Evolutionary conservation across 768 basidiomycete species (phyloP).

Genomic region (Lactarius sp.): DNA sequence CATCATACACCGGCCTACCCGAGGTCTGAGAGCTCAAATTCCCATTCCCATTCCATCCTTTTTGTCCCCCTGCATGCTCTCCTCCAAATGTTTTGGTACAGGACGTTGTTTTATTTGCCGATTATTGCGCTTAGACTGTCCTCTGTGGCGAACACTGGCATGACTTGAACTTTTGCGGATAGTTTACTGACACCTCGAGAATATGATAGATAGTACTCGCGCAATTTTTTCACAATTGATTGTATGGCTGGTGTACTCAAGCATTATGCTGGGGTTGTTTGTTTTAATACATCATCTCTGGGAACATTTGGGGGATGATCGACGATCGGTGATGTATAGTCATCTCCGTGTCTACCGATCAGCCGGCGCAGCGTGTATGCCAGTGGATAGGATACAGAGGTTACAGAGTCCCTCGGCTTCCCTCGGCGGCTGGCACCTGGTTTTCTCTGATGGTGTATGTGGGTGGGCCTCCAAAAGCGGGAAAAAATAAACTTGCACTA

Average conservation of each 20-base stretch:
- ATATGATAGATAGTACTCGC: not conserved
- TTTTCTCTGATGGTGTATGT: no score
- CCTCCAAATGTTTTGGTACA: not conserved
- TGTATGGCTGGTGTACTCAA: not conserved
- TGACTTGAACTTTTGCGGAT: not conserved
- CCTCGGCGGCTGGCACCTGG: no score
- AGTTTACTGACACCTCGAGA: not conserved
- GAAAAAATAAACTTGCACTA: no score
- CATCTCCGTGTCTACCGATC: no score
- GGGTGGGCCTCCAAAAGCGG: no score
- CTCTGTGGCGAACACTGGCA: not conserved
- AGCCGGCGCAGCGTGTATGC: no score
- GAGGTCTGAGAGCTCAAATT: slow-evolving; percentile 15
- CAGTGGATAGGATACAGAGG: no score
- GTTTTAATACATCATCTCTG: not conserved
- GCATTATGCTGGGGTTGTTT: no score
- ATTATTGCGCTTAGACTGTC: not conserved
- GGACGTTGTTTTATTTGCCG: not conserved
- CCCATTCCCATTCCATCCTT: not conserved
- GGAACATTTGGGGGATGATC: no score
- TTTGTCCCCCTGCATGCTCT: not conserved
- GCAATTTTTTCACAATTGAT: not conserved
- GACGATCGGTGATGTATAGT: no score
- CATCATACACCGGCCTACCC: slow-evolving; percentile 19
- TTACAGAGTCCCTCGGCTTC: no score